Conservation (phyloP, 1,139 yeast genomes). For the Taphrina sp. region DNA sequence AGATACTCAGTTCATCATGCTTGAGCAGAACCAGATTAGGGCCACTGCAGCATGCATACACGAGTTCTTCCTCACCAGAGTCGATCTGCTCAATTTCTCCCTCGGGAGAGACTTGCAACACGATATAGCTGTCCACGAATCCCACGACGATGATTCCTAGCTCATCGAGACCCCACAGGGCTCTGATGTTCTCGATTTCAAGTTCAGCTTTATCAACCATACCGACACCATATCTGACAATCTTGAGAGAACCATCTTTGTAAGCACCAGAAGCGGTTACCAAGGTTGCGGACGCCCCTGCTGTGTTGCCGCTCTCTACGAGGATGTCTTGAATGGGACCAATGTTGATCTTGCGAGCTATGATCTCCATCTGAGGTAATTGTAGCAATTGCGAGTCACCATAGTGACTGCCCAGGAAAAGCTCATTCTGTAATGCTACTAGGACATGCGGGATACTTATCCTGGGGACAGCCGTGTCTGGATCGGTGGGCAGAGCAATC, state of each 20-base stretch:
- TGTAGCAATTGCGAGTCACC: constrained; percentile 38
- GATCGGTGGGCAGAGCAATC: constrained; percentile 11
- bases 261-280: constrained; percentile 40
- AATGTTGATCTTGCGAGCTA: constrained; percentile 36
- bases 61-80: constrained; percentile 34
- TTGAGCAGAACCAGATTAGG: constrained; percentile 20
- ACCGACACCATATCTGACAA: constrained; percentile 38
- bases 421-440: constrained; percentile 24
- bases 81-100: constrained; percentile 35
- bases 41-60: constrained; percentile 11
- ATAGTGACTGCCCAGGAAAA: constrained; percentile 39
- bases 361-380: constrained; percentile 30
- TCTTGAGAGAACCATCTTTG: constrained; percentile 38
- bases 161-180: constrained; percentile 25
- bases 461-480: constrained; percentile 35
- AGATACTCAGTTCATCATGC: neutral
- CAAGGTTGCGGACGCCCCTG: constrained; percentile 34
- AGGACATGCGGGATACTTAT: constrained; percentile 35
- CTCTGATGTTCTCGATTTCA: constrained; percentile 32
- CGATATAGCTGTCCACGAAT: constrained; percentile 36
- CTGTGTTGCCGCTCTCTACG: constrained; percentile 29
- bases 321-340: constrained; percentile 39
- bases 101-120: constrained; percentile 33
- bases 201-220: constrained; percentile 34
- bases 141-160: constrained; percentile 34